Evolutionary conservation across 495 filamentous ascomycete species (phyloP), one percentile per base, ranked within the genome.

Genomic region (Aspergillus hancockii): DNA sequence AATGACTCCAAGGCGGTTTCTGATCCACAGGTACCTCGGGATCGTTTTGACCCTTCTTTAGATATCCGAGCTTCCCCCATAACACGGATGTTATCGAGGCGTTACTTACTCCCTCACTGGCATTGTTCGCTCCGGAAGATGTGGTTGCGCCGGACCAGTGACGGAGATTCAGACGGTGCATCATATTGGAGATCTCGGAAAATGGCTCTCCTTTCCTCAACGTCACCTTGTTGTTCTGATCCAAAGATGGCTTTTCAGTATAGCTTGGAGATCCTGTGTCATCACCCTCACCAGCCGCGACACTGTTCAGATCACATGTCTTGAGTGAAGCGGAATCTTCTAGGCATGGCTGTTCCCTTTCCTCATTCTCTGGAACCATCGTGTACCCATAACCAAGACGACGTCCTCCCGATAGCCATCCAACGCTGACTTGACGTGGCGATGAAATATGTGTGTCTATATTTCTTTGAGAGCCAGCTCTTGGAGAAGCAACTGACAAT

Each of bases 401-500:
- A 49, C 70, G 69, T 9, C 77, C 77, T 10, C 66, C 75, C 10
- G 77, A 75, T 72, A 80, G 77, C 77, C 77, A 80, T 13, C 75
- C 77, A 19, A 74, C 54, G 56, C 77, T 80, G 32, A 79, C 64
- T 57, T 67, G 76, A 10, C 77, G 71, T 46, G 68, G 55, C 5
- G 66, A 58, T 32, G 31, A 49, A 21, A 28, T n/a, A 22, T 28
- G 22, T 45, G 36, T 45, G 5, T 23, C 46, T 16, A 40, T 21
- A 22, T 60, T 55, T 22, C 45, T 52, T 8, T 55, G 49, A 5
- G 58, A 59, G 9, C 58, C 58, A 2, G 55, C 34, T 9, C 13
- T 28, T 10, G 43, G 56, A 9, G 57, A 38, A 1, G 54, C 25
- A 16, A 52, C 55, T 8, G 61, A 61, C 34, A 25, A 52, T 34